phyloP scores from a whole-genome alignment of 257 asterid species.

The Gardenia jasminoides region DNA sequence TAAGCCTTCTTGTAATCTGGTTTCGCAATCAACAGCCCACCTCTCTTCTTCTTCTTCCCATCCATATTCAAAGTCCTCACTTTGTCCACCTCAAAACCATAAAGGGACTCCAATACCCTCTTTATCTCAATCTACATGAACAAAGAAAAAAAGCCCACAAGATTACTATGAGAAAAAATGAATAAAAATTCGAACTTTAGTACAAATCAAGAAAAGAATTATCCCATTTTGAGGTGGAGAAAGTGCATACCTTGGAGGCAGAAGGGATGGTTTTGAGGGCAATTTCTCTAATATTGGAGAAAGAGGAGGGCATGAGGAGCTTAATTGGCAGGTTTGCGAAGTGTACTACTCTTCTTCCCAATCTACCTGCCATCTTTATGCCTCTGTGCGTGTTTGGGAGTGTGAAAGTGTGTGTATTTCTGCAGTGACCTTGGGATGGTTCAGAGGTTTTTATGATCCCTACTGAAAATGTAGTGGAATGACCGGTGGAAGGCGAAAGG shows the following conservation, averaged over 20 bases:
- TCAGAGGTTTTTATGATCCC: background rate
- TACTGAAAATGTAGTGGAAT: too few species aligned
- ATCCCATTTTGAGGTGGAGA: background rate
- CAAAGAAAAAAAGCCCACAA: conserved; percentile 3
- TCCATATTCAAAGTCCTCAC: conserved; percentile 90
- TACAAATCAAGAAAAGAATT: background rate
- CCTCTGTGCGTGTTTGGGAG: background rate
- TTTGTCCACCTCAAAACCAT: conserved; percentile 90
- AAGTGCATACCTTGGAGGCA: conserved; percentile 67
- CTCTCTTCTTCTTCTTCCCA: conserved; percentile 89
- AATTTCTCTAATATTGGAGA: conserved; percentile 75
- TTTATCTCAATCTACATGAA: conserved; percentile 76
- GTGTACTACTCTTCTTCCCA: conserved; percentile 77
- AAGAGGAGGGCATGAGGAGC: conserved; percentile 85
- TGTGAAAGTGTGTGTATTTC: background rate
- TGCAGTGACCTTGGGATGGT: background rate
- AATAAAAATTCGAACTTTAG: background rate
- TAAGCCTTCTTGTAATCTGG: conserved; percentile 93
- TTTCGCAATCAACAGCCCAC: conserved; percentile 66
- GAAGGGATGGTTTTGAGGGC: conserved; percentile 96
- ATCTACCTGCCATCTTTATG: conserved; percentile 57
- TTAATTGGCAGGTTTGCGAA: conserved; percentile 84
- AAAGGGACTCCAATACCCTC: conserved; percentile 85
- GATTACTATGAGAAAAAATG: background rate
- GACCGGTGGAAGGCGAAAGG: too few species aligned